Evolutionary conservation across 192 early-diverging fungal species (phyloP), one percentile per base, ranked within the genome.

Genomic region (Backusella sp.): DNA sequence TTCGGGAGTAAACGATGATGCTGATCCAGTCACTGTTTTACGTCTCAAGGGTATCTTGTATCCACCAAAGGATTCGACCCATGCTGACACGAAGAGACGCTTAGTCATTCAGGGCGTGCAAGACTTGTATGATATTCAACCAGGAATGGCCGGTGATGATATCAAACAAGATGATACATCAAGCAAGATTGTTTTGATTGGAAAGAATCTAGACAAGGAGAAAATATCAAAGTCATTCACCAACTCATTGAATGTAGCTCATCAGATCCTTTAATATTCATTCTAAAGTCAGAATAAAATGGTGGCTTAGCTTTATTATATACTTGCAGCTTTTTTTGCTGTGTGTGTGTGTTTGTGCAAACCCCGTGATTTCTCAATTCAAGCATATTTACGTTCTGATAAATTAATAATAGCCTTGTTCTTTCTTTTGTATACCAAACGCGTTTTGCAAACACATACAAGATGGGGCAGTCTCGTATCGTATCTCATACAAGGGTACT

Each of bases 121-220:
- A 44, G 91, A 92, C 53, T 73, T 92, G 12, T 92, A 90, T 76
- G 91, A 92, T 75, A 86, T 83, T 67, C 89, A 91, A 68, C 69
- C 83, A 37, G 90, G 88, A 1, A 59, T 44, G 41, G 72, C 56
- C 6, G 72, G 52, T 1, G 83, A 77, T 6, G 46, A 19, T 19
- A 84, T 82, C 77, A 70, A 42, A 2, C 23, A 69, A 15, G 36
- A 73, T 37, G 79, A 74, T 37, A 70, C 23, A 32, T 66, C 23
- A 21, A 82, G 77, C 62, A 84, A 83, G 66, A 75, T 84, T 39
- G 83, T 84, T 23, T 68, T 84, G 59, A 84, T 84, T 35, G 83
- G 83, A 17, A 68, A 72, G 42, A 81, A 79, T 42, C 46, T 84
- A 12, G 39, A 76, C 14, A 67, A 73, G n/a, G 46, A 46, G 1